phyloP scores from a whole-genome alignment of 2,329 filamentous ascomycete species.

The Botryosphaeria dothidea region DNA sequence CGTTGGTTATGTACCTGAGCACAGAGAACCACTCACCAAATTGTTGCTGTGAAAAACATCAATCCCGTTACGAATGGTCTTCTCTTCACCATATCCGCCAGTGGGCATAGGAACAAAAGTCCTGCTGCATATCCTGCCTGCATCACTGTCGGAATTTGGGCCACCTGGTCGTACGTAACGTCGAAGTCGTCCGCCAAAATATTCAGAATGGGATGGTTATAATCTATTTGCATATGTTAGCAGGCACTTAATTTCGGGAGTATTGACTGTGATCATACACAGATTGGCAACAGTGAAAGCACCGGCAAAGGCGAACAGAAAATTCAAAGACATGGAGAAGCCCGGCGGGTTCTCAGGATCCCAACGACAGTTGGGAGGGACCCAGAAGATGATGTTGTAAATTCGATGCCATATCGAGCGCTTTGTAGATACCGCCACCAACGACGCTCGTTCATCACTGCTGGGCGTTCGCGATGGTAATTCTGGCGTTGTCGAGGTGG shows the following conservation, averaged over 20 bases:
- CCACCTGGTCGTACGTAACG: conserved; percentile 68
- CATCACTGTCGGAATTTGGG: conserved; percentile 70
- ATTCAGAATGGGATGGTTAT: conserved; percentile 78
- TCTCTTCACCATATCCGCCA: conserved; percentile 69
- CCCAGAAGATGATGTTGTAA: conserved; percentile 44
- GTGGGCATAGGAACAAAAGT: conserved; percentile 71
- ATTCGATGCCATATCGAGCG: neutral
- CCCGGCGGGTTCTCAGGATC: conserved; percentile 64
- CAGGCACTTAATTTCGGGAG: neutral
- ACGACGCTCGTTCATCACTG: neutral
- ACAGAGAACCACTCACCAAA: conserved; percentile 51
- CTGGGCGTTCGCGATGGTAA: neutral
- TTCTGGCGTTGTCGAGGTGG: neutral
- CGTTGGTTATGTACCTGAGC: neutral
- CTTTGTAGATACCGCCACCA: neutral
- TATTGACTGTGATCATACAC: conserved; percentile 37
- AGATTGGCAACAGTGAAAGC: conserved; percentile 77
- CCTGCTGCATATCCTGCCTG: conserved; percentile 79
- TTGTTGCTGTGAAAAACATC: conserved; percentile 66
- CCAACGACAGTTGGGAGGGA: conserved; percentile 68
- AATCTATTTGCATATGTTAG: conserved; percentile 48
- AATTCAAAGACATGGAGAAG: conserved; percentile 68
- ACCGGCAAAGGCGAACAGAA: conserved; percentile 67
- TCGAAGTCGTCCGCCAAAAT: conserved; percentile 70
- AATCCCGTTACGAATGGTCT: conserved; percentile 69